Evolutionary conservation across 1,284 basidiomycete species (phyloP).

Genomic region (Inonotus hispidus): DNA sequence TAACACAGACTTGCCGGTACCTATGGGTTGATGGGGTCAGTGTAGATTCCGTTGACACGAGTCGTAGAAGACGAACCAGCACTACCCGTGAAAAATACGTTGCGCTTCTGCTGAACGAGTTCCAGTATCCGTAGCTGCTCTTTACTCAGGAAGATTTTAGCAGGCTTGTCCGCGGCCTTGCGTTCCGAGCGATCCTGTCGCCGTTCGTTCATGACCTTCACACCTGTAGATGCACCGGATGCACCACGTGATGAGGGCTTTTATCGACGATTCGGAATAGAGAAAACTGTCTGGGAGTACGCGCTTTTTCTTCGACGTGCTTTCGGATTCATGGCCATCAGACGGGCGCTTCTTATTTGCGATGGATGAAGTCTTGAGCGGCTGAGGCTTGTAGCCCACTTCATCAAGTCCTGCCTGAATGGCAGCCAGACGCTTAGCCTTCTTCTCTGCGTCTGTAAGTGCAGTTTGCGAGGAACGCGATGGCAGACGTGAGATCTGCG

Average conservation of each 20-base stretch:
- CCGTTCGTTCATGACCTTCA: conserved; percentile 14
- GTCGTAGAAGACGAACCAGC: conserved; percentile 59
- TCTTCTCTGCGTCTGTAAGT: not conserved
- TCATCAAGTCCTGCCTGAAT: conserved; percentile 17
- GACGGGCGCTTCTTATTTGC: conserved; percentile 2
- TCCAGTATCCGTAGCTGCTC: conserved; percentile 82
- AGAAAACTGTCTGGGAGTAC: conserved; percentile 15
- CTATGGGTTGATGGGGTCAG: conserved; percentile 33
- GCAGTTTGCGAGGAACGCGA: not conserved
- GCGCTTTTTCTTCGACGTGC: conserved; percentile 13
- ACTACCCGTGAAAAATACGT: conserved; percentile 96
- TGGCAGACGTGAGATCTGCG: not conserved
- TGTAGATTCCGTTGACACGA: not conserved
- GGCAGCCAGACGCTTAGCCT: conserved; percentile 4
- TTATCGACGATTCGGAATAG: not conserved
- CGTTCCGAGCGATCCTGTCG: conserved; percentile 3
- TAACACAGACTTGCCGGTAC: conserved; percentile 93
- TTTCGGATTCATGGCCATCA: conserved; percentile 2
- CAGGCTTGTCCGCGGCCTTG: conserved; percentile 32
- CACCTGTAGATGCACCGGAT: conserved; percentile 9
- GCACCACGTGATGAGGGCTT: not conserved
- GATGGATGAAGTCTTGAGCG: conserved; percentile 1
- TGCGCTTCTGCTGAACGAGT: conserved; percentile 67
- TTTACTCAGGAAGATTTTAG: conserved; percentile 59
- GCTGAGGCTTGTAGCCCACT: not conserved